A percentile compares a stretch with the other conserved stretches of the same genome.
These are phyloP conservation scores for Galeopsis tetrahit DNA, from an alignment of 257 asterid species.

Conservation along the genomic window DNA sequence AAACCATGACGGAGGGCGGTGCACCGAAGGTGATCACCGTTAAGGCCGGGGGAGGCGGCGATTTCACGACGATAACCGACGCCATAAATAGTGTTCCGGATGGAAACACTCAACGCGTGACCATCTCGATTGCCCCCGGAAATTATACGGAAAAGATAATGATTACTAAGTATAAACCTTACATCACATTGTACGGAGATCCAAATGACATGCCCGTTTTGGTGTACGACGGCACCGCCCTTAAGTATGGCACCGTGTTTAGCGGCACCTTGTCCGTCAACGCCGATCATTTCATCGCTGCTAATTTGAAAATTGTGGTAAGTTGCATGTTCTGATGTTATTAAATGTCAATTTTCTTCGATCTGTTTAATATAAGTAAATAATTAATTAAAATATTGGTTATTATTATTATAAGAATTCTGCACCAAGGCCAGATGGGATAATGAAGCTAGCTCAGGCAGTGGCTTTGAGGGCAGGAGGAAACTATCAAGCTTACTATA, in stretches of 20 bases:
- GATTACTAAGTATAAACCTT: conserved; percentile 47
- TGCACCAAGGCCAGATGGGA: conserved; percentile 67
- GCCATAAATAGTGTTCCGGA: conserved; percentile 64
- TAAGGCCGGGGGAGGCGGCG: conserved; percentile 52
- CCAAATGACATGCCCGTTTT: conserved; percentile 50
- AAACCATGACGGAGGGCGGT: conserved; percentile 38
- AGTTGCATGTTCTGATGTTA: background rate
- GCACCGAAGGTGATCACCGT: conserved; percentile 42
- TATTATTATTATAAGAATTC: conserved; percentile 56
- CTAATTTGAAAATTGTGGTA: conserved; percentile 69
- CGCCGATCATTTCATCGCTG: conserved; percentile 61
- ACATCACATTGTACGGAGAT: conserved; percentile 66
- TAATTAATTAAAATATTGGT: too few species aligned
- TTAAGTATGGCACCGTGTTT: conserved; percentile 52
- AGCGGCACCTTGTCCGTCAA: conserved; percentile 65
- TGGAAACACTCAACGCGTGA: conserved; percentile 50
- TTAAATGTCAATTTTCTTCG: too few species aligned
- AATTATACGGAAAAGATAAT: conserved; percentile 62
- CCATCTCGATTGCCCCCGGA: conserved; percentile 68
- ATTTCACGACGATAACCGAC: conserved; percentile 61
- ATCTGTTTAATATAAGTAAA: too few species aligned
- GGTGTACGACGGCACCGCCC: conserved; percentile 56
- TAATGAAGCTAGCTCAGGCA: conserved; percentile 55
- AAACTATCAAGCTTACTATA: conserved; percentile 59
- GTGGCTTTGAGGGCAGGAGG: conserved; percentile 59